Evolutionary conservation across 257 asterid species (phyloP), one percentile per base, ranked within the genome.

Genomic region (Salvia miltiorrhiza): DNA sequence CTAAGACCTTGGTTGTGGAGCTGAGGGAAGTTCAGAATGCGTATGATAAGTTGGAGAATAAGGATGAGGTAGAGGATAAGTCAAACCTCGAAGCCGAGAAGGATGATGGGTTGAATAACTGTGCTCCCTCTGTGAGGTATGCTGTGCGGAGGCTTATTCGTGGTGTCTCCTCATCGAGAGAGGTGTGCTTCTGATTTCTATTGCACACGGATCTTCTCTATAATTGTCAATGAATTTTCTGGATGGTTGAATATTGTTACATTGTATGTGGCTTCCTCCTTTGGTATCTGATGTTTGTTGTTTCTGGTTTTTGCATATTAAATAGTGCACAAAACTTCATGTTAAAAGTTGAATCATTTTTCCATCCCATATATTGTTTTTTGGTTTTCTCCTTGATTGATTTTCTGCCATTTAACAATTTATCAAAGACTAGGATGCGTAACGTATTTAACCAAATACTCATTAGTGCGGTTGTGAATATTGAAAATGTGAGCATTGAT

Each of bases 111-210:
- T 81, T 94, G 90, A 78, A 91, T 79, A 81, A 83, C 67, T 89
- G 95, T 75, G 99, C 99, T 23, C 97, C 98, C 5, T 86, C 96
- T n/a, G 48, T 94, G 82, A 84, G 99, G 78, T 91, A 94, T 81
- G 98, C 98, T 4, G 83, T 94, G 70, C 84, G 98, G 77, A 94
- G 99, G 86, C 96, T 94, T 47, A 79, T 94, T 76, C 96, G 97
- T 1, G 98, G 99, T 2, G 92, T 94, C 67, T 91, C 96, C 65
- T 94, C 99, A 3, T 87, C 99, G 0, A 89, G 96, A 82, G 98
- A 94, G 99, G 98, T 90, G 62, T 14, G 69, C 39, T 74, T n/a
- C 12, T 67, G 49, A 50, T 37, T 48, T 58, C 14, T 28, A 16
- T 9, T 63, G 47, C 17, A 9, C 10, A 37, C 5, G 28, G 26